These are phyloP conservation scores for Coniochaeta prunicola DNA, from an alignment of 2,329 filamentous ascomycete genomes.

Conservation along the genomic window DNA sequence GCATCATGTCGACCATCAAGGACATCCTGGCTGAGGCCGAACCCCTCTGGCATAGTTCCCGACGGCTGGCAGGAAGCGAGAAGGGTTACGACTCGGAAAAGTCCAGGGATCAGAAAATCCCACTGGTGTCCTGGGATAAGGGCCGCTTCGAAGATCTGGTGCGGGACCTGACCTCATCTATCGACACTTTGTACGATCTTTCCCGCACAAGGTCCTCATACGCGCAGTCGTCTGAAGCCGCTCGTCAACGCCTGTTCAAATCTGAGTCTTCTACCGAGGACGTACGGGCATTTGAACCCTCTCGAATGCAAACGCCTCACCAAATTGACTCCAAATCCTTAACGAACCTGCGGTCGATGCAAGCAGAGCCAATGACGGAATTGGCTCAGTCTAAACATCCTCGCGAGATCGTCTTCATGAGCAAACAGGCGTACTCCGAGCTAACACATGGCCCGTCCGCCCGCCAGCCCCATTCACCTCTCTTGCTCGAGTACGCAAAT, in stretches of 20 bases:
- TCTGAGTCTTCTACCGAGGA: conserved; percentile 33
- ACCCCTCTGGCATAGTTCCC: conserved; percentile 59
- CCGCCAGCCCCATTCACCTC: conserved; percentile 40
- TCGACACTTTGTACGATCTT: conserved; percentile 73
- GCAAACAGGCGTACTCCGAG: conserved; percentile 43
- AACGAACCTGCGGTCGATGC: conserved; percentile 37
- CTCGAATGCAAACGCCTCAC: conserved; percentile 53
- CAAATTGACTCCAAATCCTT: conserved; percentile 49
- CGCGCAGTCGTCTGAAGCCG: conserved; percentile 22
- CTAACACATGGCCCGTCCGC: conserved; percentile 31
- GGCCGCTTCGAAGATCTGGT: conserved; percentile 69
- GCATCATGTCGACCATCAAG: conserved; percentile 74
- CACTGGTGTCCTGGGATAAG: conserved; percentile 60
- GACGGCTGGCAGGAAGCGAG: conserved; percentile 29
- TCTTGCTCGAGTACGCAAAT: conserved; percentile 65
- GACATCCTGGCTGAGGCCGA: conserved; percentile 73
- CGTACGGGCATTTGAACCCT: conserved; percentile 47
- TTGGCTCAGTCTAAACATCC: conserved; percentile 20
- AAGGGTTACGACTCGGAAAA: conserved; percentile 24
- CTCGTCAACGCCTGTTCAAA: conserved; percentile 26
- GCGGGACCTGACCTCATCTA: conserved; percentile 66
- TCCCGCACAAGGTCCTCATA: conserved; percentile 55
- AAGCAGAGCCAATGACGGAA: conserved; percentile 29
- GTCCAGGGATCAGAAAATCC: conserved; percentile 41
- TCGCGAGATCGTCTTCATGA: conserved; percentile 44